Evolutionary conservation across 257 asterid species (phyloP), one percentile per base, ranked within the genome.

Genomic region (Nicotiana paniculata): DNA sequence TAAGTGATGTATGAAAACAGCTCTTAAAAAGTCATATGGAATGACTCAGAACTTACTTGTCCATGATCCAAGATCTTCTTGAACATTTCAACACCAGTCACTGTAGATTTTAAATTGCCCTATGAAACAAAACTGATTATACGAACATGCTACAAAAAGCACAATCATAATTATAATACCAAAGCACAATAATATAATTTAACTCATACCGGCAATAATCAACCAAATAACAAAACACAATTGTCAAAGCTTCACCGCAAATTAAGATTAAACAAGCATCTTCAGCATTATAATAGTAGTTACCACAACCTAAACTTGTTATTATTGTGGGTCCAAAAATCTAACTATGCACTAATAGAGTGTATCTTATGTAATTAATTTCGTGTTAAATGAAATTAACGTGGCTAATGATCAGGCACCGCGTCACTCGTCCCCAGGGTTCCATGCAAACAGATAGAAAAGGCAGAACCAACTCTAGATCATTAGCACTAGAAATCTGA

Each of bases 71-170:
- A 87, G 35, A 90, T 92, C 92, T 96, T 96, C 91, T 93, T 96
- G 93, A 96, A 96, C 99, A 96, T 96, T 88, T 96, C 98, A 68
- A 96, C 99, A 67, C 99, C 99, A 83, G 99, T 96, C 53, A 93
- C 98, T 15, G 92, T 90, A 79, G 98, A 91, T 90, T 96, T 96
- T 68, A 91, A 24, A 84, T 89, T 92, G 65, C 92, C 93, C 99
- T 96, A 89, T 57, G 78, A 85, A 85, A 62, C 28, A 79, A 81
- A 62, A 82, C 15, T 53, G 35, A 83, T n/a, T 68, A 76, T 70
- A 69, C 51, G 59, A 67, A 62, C 81, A 70, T 74, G 39, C 79
- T 6, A 74, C 51, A 32, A 8, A 77, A 72, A 77, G 57, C 43
- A 77, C 67, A 70, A 3, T 72, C 37, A 48, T 74, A 74, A 17